Conservation (phyloP, 495 filamentous ascomycete species). For the Aspergillus bertholletiae region DNA sequence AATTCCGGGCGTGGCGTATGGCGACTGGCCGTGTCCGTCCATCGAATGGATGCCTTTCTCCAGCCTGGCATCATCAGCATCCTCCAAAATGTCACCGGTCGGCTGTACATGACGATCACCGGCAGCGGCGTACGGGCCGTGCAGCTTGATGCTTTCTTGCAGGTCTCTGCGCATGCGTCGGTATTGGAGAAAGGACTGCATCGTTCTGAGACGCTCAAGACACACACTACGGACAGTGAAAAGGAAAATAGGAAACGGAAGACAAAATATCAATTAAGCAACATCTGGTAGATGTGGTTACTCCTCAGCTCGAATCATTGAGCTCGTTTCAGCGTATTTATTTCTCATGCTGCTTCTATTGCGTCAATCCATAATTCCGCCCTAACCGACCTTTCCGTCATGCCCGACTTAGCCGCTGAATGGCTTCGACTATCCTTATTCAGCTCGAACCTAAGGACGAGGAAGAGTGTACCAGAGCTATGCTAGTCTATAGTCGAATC, state of each 20-base stretch:
- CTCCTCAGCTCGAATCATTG: not conserved
- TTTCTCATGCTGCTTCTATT: not conserved
- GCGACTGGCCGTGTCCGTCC: not conserved
- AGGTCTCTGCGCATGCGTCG: not conserved
- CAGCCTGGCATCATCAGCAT: not conserved
- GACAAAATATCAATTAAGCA: not conserved
- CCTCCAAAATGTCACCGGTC: not conserved
- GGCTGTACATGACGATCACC: not conserved
- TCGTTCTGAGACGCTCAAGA: not conserved
- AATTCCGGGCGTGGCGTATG: not conserved
- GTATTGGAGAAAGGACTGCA: slow-evolving; percentile 1
- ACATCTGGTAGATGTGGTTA: not conserved
- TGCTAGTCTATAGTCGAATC: not conserved
- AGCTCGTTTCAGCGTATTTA: not conserved
- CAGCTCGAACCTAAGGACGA: not conserved
- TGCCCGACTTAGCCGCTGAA: not conserved
- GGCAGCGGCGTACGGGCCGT: not conserved
- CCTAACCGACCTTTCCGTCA: not conserved
- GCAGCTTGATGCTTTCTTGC: not conserved
- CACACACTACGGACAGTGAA: not conserved
- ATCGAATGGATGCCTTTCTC: not conserved
- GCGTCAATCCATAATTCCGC: not conserved
- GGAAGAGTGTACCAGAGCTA: not conserved
- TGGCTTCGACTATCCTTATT: not conserved
- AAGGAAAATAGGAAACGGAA: not conserved